A percentile compares a stretch with the other conserved stretches of the same genome.
Conservation (phyloP, 768 basidiomycete genomes). For the Suillus ampliporus region DNA sequence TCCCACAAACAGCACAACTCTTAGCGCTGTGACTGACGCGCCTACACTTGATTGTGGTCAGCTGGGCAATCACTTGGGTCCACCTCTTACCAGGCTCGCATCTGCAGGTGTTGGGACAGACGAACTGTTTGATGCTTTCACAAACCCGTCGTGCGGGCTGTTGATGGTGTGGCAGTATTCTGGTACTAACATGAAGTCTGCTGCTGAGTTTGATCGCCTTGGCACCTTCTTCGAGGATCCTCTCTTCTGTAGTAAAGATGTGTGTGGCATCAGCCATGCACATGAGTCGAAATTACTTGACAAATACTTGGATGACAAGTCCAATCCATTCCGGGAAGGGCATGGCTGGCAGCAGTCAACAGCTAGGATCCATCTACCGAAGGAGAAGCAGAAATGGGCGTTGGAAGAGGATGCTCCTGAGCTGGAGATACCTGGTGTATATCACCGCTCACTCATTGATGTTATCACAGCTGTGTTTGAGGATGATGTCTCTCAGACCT, state of each 20-base stretch:
- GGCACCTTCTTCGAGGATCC: slow-evolving; percentile 20
- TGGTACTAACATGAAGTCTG: slow-evolving; percentile 20
- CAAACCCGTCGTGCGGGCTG: slow-evolving; percentile 25
- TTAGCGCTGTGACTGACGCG: slow-evolving; percentile 7
- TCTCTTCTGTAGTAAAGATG: slow-evolving; percentile 29
- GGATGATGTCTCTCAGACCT: not conserved
- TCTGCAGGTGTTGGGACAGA: not conserved
- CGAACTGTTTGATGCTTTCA: slow-evolving; percentile 22
- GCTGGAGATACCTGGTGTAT: slow-evolving; percentile 6
- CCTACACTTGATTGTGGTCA: slow-evolving; percentile 3
- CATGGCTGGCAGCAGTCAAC: slow-evolving; percentile 14
- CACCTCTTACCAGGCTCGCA: not conserved
- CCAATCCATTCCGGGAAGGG: slow-evolving; percentile 10
- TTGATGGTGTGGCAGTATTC: slow-evolving; percentile 31
- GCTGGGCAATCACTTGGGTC: too few relatives aligned
- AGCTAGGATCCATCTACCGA: slow-evolving; percentile 10
- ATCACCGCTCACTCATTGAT: slow-evolving; percentile 10
- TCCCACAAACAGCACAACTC: not conserved
- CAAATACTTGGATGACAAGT: slow-evolving; percentile 1
- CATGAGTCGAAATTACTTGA: slow-evolving; percentile 5
- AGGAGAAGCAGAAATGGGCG: slow-evolving; percentile 4
- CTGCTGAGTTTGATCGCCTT: slow-evolving; percentile 14
- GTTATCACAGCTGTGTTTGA: slow-evolving; percentile 12
- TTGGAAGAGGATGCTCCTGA: slow-evolving; percentile 9
- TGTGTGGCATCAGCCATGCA: slow-evolving; percentile 23